Base-by-base conservation (phyloP, 2,329 filamentous ascomycete genomes). In the Helminthosporium solani region DNA sequence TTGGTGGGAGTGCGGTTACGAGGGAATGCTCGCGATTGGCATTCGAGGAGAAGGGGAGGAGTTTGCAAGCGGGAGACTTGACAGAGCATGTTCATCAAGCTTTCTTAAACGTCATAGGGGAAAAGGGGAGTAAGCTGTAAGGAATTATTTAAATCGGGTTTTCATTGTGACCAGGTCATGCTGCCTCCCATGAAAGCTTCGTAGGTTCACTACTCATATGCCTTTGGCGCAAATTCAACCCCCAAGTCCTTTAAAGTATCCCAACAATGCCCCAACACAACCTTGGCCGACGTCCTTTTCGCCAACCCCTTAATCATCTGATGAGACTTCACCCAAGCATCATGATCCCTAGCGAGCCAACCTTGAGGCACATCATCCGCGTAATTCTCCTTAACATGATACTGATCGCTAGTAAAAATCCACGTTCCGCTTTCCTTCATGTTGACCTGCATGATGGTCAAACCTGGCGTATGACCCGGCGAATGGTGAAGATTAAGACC, bases 31-130 rank as follows among this genome's bases (percentile, higher is more conserved):
- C 92, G 16, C 81, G 89, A 40, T 75, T 91, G 48, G 94, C 94
- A 0, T 99, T 95, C 71, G 78, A 82, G 59, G 88, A 91, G 69
- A 88, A 85, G 63, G 92, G 94, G 1, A 81, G 94, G 54, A 90
- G 88, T 64, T 73, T 99, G 66, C 94, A 97, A 74, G 94, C 94
- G 1, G 90, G 88, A 57, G 94, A 97, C 71, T 73, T 99, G 66
- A 96, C 92, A 0, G 90, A 94, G 15, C 87, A 96, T 72, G 87
- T 99, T 8, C 86, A 95, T 61, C 76, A 76, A 27, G 87, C 90
- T 0, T 97, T 96, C 70, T 69, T 87, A 61, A 83, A 84, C 49
- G 70, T 96, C 15, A 86, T 96, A 63, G 91, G 90, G 0, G 88
- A 91, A 51, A 62, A 56, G 50, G 59, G 15, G 7, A 47, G 44